Conservation (phyloP, 257 asterid species). For the Ocimum tenuiflorum region DNA sequence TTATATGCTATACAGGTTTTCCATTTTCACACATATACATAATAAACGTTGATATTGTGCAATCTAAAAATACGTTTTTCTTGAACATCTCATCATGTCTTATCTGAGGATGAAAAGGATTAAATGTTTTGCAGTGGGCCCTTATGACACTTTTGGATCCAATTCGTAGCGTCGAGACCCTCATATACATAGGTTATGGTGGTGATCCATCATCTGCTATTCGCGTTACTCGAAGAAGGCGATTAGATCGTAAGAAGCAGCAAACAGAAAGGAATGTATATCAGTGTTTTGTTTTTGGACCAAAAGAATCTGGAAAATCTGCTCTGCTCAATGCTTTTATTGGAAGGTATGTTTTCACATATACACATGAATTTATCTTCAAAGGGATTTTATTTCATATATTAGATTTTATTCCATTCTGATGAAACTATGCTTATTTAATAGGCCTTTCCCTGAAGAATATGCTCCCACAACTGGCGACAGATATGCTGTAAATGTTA, state of each 20-base stretch:
- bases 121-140: slow-evolving; percentile 70
- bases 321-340: slow-evolving; percentile 68
- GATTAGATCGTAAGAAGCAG: slow-evolving; percentile 85
- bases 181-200: slow-evolving; percentile 81
- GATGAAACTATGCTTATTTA: slow-evolving; percentile 5
- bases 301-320: slow-evolving; percentile 84
- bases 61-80: neutral
- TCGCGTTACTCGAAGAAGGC: slow-evolving; percentile 80
- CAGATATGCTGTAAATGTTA: slow-evolving; percentile 60
- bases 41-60: neutral
- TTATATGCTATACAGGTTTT: neutral
- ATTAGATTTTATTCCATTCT: slow-evolving; percentile 13
- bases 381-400: slow-evolving; percentile 2
- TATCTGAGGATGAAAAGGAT: slow-evolving; percentile 7
- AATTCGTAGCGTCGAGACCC: slow-evolving; percentile 65
- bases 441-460: slow-evolving; percentile 74
- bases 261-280: slow-evolving; percentile 70
- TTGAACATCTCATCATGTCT: neutral
- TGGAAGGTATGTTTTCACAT: slow-evolving; percentile 52
- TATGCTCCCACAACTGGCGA: slow-evolving; percentile 53
- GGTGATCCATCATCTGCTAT: slow-evolving; percentile 77
- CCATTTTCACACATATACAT: neutral
- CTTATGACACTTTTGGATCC: slow-evolving; percentile 95
- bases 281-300: slow-evolving; percentile 93
- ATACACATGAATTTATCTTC: neutral